These are phyloP conservation scores for Coleophoma crateriformis DNA, from an alignment of 2,329 filamentous ascomycete species.

Conservation along the genomic window DNA sequence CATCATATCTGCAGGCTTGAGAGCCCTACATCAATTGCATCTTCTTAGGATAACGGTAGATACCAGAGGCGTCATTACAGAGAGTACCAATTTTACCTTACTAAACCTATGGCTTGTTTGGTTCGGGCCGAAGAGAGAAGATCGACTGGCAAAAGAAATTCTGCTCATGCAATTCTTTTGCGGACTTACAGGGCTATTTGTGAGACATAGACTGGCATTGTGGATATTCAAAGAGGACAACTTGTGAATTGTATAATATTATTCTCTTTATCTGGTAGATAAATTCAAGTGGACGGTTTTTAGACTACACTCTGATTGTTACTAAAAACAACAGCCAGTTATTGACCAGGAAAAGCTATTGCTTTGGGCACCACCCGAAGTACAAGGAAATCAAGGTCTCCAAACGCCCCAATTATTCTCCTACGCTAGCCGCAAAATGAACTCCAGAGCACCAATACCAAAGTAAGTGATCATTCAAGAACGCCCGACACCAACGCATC, in stretches of 20 bases:
- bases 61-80: conserved; percentile 62
- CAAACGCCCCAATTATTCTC: too few relatives aligned
- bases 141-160: conserved; percentile 74
- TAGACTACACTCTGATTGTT: too few relatives aligned
- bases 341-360: too few relatives aligned
- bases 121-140: conserved; percentile 86
- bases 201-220: conserved; percentile 79
- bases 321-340: too few relatives aligned
- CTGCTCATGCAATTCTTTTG: conserved; percentile 70
- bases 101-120: conserved; percentile 95
- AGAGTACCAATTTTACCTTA: conserved; percentile 87
- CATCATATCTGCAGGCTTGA: conserved; percentile 57
- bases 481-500: conserved; percentile 25
- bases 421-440: not conserved
- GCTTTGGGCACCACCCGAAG: too few relatives aligned
- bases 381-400: too few relatives aligned
- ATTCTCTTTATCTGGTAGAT: too few relatives aligned
- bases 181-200: conserved; percentile 78
- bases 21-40: conserved; percentile 60
- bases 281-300: too few relatives aligned
- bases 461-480: conserved; percentile 19
- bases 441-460: not conserved
- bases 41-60: conserved; percentile 66
- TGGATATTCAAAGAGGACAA: conserved; percentile 92
- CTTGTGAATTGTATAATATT: conserved; percentile 26